Conservation (phyloP, 73 alveolate genomes). For the Uronychia binucleata region DNA sequence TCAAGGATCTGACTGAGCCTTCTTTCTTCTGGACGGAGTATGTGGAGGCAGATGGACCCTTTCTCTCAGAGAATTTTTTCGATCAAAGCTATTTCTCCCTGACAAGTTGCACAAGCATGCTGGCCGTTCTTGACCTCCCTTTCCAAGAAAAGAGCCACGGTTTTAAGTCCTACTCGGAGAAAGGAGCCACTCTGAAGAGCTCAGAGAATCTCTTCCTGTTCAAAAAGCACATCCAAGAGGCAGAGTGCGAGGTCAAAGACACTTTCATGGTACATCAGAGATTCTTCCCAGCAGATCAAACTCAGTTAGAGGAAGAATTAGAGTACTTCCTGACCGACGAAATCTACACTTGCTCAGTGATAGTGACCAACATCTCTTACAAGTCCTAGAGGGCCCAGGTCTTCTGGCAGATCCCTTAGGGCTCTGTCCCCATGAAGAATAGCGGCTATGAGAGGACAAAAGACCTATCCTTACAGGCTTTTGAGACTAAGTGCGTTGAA, state of each 20-base stretch:
- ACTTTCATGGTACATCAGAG: background rate
- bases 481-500: conserved; percentile 70
- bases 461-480: conserved; percentile 58
- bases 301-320: background rate
- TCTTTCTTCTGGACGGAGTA: background rate
- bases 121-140: conserved; percentile 87
- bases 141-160: conserved; percentile 70
- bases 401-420: conserved; percentile 92
- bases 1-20: background rate
- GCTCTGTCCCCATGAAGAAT: conserved; percentile 82
- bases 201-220: conserved; percentile 69
- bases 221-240: conserved; percentile 87
- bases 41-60: background rate
- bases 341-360: conserved; percentile 84
- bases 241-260: conserved; percentile 29
- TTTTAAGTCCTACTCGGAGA: conserved; percentile 66
- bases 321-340: conserved; percentile 59
- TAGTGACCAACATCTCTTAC: conserved; percentile 90
- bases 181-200: conserved; percentile 66
- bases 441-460: conserved; percentile 75
- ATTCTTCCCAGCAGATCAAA: background rate
- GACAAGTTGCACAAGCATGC: conserved; percentile 31
- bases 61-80: background rate
- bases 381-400: conserved; percentile 60
- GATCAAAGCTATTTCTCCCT: background rate